Conservation (phyloP, 1,284 basidiomycete genomes). For the Takashimella tepidaria region DNA sequence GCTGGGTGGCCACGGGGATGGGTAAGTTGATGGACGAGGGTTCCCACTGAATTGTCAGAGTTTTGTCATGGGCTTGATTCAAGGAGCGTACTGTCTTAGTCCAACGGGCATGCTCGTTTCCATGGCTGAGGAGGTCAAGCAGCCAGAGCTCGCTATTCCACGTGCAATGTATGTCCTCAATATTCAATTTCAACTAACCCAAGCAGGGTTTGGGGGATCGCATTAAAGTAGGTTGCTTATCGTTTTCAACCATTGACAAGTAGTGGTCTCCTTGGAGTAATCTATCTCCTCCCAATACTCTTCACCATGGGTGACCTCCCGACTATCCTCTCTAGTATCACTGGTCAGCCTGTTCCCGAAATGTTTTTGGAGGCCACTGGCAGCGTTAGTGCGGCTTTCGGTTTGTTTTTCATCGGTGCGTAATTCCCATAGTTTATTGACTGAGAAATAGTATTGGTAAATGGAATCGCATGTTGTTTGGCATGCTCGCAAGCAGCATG, state of each 20-base stretch:
- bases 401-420: conserved; percentile 41
- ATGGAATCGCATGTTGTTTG: conserved; percentile 47
- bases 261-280: conserved; percentile 30
- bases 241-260: neutral
- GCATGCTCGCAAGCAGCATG: conserved; percentile 41
- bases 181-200: conserved; percentile 25
- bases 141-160: conserved; percentile 41
- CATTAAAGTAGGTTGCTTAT: conserved; percentile 22
- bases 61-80: conserved; percentile 40
- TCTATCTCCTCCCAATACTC: conserved; percentile 47
- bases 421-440: neutral
- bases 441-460: conserved; percentile 38
- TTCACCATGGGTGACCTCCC: conserved; percentile 48
- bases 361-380: conserved; percentile 48
- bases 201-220: conserved; percentile 23
- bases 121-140: conserved; percentile 46
- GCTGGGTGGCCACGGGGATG: conserved; percentile 39
- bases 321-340: conserved; percentile 39
- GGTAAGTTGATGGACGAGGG: conserved; percentile 18
- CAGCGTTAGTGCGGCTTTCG: conserved; percentile 45
- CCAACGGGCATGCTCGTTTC: conserved; percentile 43
- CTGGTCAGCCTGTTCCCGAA: conserved; percentile 48
- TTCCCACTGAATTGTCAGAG: conserved; percentile 14
- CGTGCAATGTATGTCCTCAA: conserved; percentile 41
- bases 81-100: conserved; percentile 37